Evolutionary conservation across 805 yeast genomes (phyloP).

Genomic region (Kodamaea restingae): DNA sequence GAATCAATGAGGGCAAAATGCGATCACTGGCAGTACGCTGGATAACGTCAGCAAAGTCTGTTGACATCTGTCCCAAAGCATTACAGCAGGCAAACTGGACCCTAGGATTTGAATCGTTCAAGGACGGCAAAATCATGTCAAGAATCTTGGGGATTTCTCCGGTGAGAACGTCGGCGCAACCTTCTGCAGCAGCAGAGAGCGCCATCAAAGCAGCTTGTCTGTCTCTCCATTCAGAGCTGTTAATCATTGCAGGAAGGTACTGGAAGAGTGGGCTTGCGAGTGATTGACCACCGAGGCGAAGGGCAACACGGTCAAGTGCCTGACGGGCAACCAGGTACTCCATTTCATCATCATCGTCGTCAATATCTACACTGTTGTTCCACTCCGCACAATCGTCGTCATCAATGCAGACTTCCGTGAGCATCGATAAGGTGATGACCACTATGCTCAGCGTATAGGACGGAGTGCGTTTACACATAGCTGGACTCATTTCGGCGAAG

Average conservation of each 20-base stretch:
- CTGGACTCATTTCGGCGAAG: constrained; percentile 89
- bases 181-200: constrained; percentile 93
- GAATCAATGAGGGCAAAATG: constrained; percentile 82
- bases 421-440: constrained; percentile 68
- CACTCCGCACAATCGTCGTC: constrained; percentile 84
- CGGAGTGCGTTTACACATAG: constrained; percentile 83
- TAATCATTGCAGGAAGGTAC: constrained; percentile 78
- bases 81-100: constrained; percentile 98
- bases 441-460: constrained; percentile 71
- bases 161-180: constrained; percentile 85
- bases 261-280: constrained; percentile 85
- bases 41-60: constrained; percentile 88
- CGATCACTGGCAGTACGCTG: constrained; percentile 77
- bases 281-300: constrained; percentile 76
- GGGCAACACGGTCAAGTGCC: constrained; percentile 85
- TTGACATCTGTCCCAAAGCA: constrained; percentile 93
- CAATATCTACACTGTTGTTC: constrained; percentile 79
- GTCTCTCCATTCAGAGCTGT: constrained; percentile 81
- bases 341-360: constrained; percentile 72
- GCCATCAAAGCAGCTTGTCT: constrained; percentile 98
- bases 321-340: constrained; percentile 91
- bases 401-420: constrained; percentile 88
- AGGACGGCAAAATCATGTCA: constrained; percentile 80
- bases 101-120: constrained; percentile 83
- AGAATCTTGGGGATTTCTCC: constrained; percentile 76